Conservation (phyloP, 139 green algal genomes). For the Zygnema circumcarinatum region DNA sequence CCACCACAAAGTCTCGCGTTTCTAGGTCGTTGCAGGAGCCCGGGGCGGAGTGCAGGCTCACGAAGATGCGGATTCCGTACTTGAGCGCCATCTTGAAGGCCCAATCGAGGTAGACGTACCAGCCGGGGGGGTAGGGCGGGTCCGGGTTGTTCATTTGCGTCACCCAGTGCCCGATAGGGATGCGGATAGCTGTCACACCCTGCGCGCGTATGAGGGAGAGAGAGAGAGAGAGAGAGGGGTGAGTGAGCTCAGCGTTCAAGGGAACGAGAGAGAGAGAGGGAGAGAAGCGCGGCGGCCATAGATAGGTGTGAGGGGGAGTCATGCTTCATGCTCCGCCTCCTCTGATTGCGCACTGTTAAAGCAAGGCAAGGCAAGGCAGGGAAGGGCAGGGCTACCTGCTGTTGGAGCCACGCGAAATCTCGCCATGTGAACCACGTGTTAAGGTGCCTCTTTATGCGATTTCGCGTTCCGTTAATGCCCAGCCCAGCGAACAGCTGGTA, state of each 20-base stretch:
- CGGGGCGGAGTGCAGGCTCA: constrained; percentile 17
- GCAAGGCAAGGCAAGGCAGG: not conserved
- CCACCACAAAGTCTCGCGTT: not conserved
- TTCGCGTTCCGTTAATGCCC: not conserved
- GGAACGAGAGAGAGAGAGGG: too few species aligned
- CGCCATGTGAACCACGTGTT: constrained; percentile 10
- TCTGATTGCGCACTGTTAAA: not conserved
- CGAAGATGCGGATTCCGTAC: constrained; percentile 34
- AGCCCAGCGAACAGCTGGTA: constrained; percentile 17
- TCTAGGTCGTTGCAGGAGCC: constrained; percentile 15
- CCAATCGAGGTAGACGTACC: constrained; percentile 18
- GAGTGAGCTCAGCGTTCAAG: not conserved
- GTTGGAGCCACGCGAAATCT: constrained; percentile 18
- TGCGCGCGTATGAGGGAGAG: not conserved
- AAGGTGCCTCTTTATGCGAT: constrained; percentile 9
- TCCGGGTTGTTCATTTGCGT: constrained; percentile 33
- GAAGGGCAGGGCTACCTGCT: constrained; percentile 1
- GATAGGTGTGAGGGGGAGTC: too few species aligned
- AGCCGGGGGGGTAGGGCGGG: constrained; percentile 1
- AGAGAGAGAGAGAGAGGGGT: not conserved
- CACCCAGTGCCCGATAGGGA: constrained; percentile 50
- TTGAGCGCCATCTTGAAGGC: constrained; percentile 24
- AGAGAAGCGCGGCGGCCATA: too few species aligned
- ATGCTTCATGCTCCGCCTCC: too few species aligned
- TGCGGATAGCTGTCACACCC: constrained; percentile 44